Evolutionary conservation across 305 asterid genomes (phyloP), one percentile per base, ranked within the genome.

Genomic region (Coffea humblotiana): DNA sequence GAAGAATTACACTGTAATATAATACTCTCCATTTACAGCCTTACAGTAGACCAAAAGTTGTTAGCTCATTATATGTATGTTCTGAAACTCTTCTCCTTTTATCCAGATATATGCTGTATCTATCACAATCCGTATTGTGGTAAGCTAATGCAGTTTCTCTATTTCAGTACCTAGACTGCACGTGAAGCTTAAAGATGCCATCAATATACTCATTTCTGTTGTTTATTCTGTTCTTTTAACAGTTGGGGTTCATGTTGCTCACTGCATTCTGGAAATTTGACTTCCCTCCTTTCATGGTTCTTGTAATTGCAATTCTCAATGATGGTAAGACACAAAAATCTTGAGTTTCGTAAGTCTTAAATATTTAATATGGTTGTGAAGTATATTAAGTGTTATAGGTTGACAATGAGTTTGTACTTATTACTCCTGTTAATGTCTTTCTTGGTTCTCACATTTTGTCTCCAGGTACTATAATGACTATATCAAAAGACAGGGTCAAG

Each of bases 231-330:
- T 35, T 77, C 8, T 13, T 16, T 77, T 19, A 83, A 84, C 93
- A 94, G 98, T 87, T 94, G 49, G 98, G 98, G 66, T 94, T 94
- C 88, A 85, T 94, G 97, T 85, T 94, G 82, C 89, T 94, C 78
- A 96, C 91, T 43, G 83, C 89, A 83, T 89, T 92, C 83, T 92
- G 98, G 98, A 75, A 86, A 75, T 94, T 90, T 73, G 94, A 92
- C 86, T 94, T 94, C 6, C 93, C 97, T 25, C 98, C 98, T 0
- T 94, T 94, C 81, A 91, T 94, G 97, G 91, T 94, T 81, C 92
- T 92, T 82, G 91, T 94, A 88, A 94, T 94, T 29, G 98, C 98
- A 65, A 94, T 92, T 78, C 85, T 94, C 58, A 94, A 94, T 47
- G 98, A 94, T 19, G 98, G 98, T 94, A 69, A 85, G 91, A 64